Base-by-base conservation (phyloP, 2,329 filamentous ascomycete species). In the Xylariales sp. region DNA sequence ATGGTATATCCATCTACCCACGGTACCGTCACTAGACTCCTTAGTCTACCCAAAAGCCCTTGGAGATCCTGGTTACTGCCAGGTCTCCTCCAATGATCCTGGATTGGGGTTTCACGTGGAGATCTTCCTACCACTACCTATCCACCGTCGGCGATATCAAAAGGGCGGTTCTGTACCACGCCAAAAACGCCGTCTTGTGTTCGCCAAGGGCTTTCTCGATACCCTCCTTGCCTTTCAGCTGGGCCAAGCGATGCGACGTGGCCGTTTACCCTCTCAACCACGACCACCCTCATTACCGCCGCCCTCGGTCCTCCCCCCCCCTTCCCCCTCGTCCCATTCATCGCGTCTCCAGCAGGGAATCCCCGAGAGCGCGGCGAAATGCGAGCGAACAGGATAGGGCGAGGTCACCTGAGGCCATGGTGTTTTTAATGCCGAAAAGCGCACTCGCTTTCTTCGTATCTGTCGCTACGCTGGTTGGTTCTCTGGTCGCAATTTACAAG, bases 181-280 rank as follows among this genome's bases (percentile, higher is more conserved):
- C 8, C 5, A 18, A 32, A 55, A 28, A 2, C 23, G 23, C 23
- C 39, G 46, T 16, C 18, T 14, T 52, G 45, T 52, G 56, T 39
- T 54, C 52, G 52, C 52, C 39, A 18, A 46, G 53, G 58, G 28
- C 36, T 50, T 39, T 18, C 18, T 64, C 34, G n/a, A 53, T 36
- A 49, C 45, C 64, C 54, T 61, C 59, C 49, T 48, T 36, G 41
- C 43, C 43, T 67, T 57, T 69, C 64, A 67, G 67, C 67, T 67
- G 46, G 67, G 64, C 45, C 63, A 56, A 61, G 64, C 50, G 52
- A 69, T 66, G 54, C 43, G 52, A 67, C 67, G 60, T 61, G 50
- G 34, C 36, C 45, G 45, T 49, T 41, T 36, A 36, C 3, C 45
- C 54, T 49, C 54, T 57, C 16, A 12, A 41, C 39, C 39, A 12